Evolutionary conservation across 305 asterid species (phyloP), one percentile per base, ranked within the genome.

Genomic region (Stenogyne calaminthoides): DNA sequence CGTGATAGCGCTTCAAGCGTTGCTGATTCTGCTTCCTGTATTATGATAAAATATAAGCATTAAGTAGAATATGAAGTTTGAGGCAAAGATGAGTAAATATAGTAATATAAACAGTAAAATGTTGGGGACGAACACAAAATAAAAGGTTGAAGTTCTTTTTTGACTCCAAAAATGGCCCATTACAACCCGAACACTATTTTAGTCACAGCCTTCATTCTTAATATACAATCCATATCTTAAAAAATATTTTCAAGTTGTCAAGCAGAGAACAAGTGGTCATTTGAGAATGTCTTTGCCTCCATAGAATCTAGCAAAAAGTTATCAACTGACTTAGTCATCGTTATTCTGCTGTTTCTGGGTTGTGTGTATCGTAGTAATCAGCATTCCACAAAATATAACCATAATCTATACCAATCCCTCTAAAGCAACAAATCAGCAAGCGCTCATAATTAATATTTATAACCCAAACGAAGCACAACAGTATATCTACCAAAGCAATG

Each of bases 21-120:
- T 49, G 99, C 98, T 76, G 93, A 78, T 80, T 94, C 98, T 77
- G 96, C 93, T 83, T 92, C 98, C 98, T 95, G 81, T 83, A 83
- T 69, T 69, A 67, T 19, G 49, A 64, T 19, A 56, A 77, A 67
- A 60, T 58, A 66, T n/a, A 62, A 70, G 44, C 65, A 72, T 42
- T 25, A 63, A 25, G 63, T n/a, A 70, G 15, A 65, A 79, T 46
- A 69, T 39, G 22, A 56, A 73, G 77, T 69, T 61, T 67, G 34
- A 58, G 52, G 69, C 39, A 19, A 54, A 65, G 59, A 58, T 67
- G 61, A 47, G 37, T 34, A 25, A 61, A 67, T 20, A 32, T 34
- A 52, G 37, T 54, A 16, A 62, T 66, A 75, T 52, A 70, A 72
- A 62, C 60, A 67, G 44, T 55, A 73, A 72, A 76, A 67, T 55